phyloP scores from a whole-genome alignment of 441 rosid genomes.

The Erysimum cheiri region DNA sequence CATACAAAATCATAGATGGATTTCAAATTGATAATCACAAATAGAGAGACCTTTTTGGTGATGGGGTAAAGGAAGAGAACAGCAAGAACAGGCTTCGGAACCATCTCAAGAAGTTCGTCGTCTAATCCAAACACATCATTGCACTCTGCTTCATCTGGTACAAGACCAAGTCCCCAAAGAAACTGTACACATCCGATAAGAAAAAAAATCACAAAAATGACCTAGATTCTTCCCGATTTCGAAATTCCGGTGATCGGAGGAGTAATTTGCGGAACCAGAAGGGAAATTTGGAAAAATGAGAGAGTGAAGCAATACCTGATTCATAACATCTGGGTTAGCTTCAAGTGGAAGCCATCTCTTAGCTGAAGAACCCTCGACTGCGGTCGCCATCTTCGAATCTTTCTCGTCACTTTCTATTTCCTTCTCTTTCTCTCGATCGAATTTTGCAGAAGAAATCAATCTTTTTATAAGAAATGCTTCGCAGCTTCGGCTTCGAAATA shows the following conservation, averaged over 20 bases:
- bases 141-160: constrained; percentile 71
- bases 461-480: background rate
- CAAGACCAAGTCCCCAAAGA: constrained; percentile 87
- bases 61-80: constrained; percentile 89
- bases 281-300: background rate
- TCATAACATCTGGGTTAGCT: constrained; percentile 94
- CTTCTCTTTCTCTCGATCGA: background rate
- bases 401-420: constrained; percentile 10
- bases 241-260: constrained; percentile 29
- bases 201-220: background rate
- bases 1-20: background rate
- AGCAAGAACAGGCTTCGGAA: constrained; percentile 89
- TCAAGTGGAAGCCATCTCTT: constrained; percentile 98
- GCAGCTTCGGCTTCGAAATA: constrained; percentile 14
- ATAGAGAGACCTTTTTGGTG: constrained; percentile 62
- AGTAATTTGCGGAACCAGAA: background rate
- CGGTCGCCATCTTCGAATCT: constrained; percentile 55
- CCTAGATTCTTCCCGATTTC: background rate
- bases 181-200: constrained; percentile 54
- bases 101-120: constrained; percentile 83
- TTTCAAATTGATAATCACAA: background rate
- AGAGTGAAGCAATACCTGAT: constrained; percentile 62
- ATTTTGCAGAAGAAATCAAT: constrained; percentile 27
- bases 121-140: constrained; percentile 90
- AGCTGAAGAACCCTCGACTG: constrained; percentile 55